Evolutionary conservation across 2,329 filamentous ascomycete genomes (phyloP).

Genomic region (Ceratocystiopsis sp.): DNA sequence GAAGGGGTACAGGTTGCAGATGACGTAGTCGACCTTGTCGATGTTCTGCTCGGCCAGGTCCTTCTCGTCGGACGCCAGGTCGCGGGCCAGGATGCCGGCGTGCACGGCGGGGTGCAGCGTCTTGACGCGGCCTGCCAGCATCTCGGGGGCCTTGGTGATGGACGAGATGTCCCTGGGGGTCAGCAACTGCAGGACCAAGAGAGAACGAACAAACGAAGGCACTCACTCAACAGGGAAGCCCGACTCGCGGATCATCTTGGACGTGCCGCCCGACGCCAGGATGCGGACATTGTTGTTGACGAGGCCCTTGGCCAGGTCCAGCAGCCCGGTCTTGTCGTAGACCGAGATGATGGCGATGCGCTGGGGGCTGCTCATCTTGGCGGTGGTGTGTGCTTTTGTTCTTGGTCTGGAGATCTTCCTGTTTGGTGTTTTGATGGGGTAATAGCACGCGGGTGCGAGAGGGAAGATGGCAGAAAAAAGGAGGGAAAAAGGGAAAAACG

Average conservation of each 20-base stretch:
- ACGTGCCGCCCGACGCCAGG: conserved; percentile 85
- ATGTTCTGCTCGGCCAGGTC: conserved; percentile 92
- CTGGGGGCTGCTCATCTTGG: conserved; percentile 24
- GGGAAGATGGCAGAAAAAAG: too few species aligned
- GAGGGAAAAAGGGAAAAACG: too few species aligned
- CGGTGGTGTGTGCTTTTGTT: not conserved
- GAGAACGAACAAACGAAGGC: not conserved
- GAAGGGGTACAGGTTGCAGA: conserved; percentile 99
- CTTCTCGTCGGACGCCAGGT: conserved; percentile 91
- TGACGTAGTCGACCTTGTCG: conserved; percentile 84
- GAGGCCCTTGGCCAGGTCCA: conserved; percentile 84
- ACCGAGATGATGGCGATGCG: conserved; percentile 84
- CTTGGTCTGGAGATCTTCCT: not conserved
- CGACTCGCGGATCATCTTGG: conserved; percentile 91
- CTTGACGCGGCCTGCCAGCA: conserved; percentile 67
- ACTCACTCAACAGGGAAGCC: conserved; percentile 86
- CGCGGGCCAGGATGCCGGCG: conserved; percentile 78
- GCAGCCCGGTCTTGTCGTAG: conserved; percentile 93
- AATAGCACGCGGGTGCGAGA: too few species aligned
- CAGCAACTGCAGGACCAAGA: not conserved
- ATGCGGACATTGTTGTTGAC: conserved; percentile 80
- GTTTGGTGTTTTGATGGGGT: too few species aligned
- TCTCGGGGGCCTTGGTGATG: conserved; percentile 93
- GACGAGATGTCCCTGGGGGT: conserved; percentile 71
- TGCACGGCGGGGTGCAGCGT: conserved; percentile 91